These are phyloP conservation scores for Fraxinus velutina DNA, from an alignment of 305 asterid genomes.

Conservation along the genomic window DNA sequence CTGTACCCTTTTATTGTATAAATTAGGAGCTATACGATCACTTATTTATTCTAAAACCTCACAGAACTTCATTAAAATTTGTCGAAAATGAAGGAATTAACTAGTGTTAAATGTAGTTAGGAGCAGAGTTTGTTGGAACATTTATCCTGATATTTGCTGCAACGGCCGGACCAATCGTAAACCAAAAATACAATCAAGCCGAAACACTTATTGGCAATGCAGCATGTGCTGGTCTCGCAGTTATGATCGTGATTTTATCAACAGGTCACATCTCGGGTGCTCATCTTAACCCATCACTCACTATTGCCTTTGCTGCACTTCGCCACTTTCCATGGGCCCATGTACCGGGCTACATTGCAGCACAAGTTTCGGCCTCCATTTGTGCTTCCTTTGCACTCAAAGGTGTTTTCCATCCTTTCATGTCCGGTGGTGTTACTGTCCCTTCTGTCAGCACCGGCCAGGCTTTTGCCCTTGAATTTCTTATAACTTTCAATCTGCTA, in stretches of 20 bases:
- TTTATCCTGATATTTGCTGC: slow-evolving; percentile 85
- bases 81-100: too few relatives aligned
- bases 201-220: slow-evolving; percentile 84
- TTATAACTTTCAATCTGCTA: slow-evolving; percentile 73
- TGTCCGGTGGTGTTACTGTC: slow-evolving; percentile 75
- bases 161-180: slow-evolving; percentile 84
- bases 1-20: too few relatives aligned
- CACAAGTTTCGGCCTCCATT: slow-evolving; percentile 79
- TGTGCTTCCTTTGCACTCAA: slow-evolving; percentile 89
- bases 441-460: slow-evolving; percentile 74
- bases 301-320: slow-evolving; percentile 80
- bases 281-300: slow-evolving; percentile 79
- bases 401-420: slow-evolving; percentile 68
- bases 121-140: slow-evolving; percentile 94
- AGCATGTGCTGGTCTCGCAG: slow-evolving; percentile 77
- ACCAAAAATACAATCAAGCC: slow-evolving; percentile 66
- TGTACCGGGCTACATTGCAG: slow-evolving; percentile 78
- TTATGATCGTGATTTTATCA: slow-evolving; percentile 84
- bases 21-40: too few relatives aligned
- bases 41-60: too few relatives aligned
- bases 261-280: slow-evolving; percentile 97
- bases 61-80: too few relatives aligned
- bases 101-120: slow-evolving; percentile 42
- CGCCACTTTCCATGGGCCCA: slow-evolving; percentile 93
- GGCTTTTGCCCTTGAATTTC: slow-evolving; percentile 89